phyloP scores from a whole-genome alignment of 768 basidiomycete species.

The Lyophyllum semitale region DNA sequence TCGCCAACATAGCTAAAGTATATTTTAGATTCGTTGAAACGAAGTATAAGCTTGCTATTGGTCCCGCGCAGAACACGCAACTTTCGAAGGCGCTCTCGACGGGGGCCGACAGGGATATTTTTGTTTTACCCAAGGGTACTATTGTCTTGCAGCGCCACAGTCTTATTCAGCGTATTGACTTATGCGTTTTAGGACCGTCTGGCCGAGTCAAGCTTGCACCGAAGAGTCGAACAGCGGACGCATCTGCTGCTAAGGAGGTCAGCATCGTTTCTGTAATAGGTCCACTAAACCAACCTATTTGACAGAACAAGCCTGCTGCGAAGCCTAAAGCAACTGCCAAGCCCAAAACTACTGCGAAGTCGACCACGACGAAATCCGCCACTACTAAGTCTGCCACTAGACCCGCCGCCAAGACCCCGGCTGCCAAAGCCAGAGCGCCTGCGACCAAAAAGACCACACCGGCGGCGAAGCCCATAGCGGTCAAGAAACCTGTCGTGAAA shows the following conservation, averaged over 20 bases:
- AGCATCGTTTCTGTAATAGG: slow-evolving; percentile 15
- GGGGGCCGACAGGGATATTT: slow-evolving; percentile 83
- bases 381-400: slow-evolving; percentile 30
- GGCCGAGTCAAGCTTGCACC: slow-evolving; percentile 77
- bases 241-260: slow-evolving; percentile 44
- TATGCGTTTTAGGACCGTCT: slow-evolving; percentile 47
- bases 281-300: slow-evolving; percentile 6
- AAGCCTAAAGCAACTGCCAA: slow-evolving; percentile 29
- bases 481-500: slow-evolving; percentile 32
- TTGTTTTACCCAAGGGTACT: slow-evolving; percentile 86
- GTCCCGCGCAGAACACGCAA: slow-evolving; percentile 74
- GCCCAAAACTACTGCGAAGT: slow-evolving; percentile 27
- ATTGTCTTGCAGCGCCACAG: not conserved
- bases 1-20: slow-evolving; percentile 15
- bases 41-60: slow-evolving; percentile 80
- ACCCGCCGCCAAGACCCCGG: slow-evolving; percentile 34
- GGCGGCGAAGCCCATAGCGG: slow-evolving; percentile 26
- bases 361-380: slow-evolving; percentile 29
- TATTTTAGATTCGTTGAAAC: slow-evolving; percentile 74
- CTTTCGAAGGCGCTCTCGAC: slow-evolving; percentile 77
- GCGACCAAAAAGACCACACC: slow-evolving; percentile 16
- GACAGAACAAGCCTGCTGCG: slow-evolving; percentile 37
- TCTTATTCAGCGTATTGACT: not conserved
- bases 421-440: slow-evolving; percentile 19
- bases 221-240: slow-evolving; percentile 41